Percentiles rank a stretch among this genome's conserved stretches.
Conservation (phyloP, 371 early-diverging fungal species). For the Syncephalastrum racemosum region DNA sequence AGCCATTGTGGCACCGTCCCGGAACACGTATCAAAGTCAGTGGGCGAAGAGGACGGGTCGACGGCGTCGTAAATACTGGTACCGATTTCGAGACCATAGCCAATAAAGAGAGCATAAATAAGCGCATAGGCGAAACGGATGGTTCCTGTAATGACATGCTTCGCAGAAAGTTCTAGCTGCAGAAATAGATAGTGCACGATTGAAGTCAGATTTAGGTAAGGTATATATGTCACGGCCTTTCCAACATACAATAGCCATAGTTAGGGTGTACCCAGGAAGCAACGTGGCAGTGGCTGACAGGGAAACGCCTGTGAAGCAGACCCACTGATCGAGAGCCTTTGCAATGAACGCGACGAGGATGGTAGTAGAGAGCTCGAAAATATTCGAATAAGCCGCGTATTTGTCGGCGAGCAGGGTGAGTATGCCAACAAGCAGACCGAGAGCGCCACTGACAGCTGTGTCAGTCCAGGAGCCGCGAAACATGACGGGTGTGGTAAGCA, state of each 20-base stretch:
- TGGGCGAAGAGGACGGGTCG: conserved; percentile 23
- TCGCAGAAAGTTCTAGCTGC: conserved; percentile 73
- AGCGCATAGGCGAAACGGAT: conserved; percentile 72
- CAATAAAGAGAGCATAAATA: conserved; percentile 70
- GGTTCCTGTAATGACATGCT: conserved; percentile 80
- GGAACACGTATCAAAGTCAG: conserved; percentile 24
- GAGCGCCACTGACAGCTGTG: conserved; percentile 50
- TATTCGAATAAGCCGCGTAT: conserved; percentile 54
- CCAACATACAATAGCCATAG: conserved; percentile 60
- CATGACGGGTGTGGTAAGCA: conserved; percentile 59
- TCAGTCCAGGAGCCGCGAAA: conserved; percentile 56
- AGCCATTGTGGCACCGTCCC: conserved; percentile 30
- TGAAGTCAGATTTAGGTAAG: neutral
- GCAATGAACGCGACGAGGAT: conserved; percentile 25
- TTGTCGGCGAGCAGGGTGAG: conserved; percentile 58
- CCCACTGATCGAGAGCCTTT: conserved; percentile 23
- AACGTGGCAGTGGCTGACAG: conserved; percentile 49
- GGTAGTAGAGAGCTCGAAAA: conserved; percentile 46
- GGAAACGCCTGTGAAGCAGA: conserved; percentile 31
- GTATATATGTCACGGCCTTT: neutral
- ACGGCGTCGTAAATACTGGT: conserved; percentile 40
- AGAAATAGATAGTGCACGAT: neutral
- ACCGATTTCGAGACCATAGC: conserved; percentile 76
- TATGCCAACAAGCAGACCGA: conserved; percentile 56
- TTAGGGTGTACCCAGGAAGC: conserved; percentile 69